phyloP scores from a whole-genome alignment of 495 filamentous ascomycete genomes.

The Daldinia childiae region DNA sequence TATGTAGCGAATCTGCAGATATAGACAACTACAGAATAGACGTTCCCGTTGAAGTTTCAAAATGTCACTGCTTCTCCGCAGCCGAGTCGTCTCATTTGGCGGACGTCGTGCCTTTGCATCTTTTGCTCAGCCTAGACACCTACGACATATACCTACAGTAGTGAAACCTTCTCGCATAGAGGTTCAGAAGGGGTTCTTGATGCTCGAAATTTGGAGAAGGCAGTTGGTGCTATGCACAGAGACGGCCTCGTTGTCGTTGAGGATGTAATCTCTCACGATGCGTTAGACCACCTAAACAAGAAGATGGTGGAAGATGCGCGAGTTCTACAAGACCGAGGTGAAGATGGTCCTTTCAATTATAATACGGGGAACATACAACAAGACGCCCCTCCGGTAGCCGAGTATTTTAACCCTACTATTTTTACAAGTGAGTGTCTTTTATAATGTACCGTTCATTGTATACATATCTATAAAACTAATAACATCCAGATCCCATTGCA shows the following conservation, averaged over 20 bases:
- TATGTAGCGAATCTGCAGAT: too few species aligned
- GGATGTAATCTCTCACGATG: conserved; percentile 54
- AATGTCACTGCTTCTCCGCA: conserved; percentile 20
- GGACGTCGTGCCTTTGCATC: conserved; percentile 30
- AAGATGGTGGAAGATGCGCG: conserved; percentile 63
- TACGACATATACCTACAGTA: conserved; percentile 21
- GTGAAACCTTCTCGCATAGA: conserved; percentile 23
- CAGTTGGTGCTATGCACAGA: conserved; percentile 57
- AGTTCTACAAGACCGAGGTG: conserved; percentile 52
- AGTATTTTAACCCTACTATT: conserved; percentile 55
- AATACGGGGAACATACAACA: conserved; percentile 66
- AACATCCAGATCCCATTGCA: conserved; percentile 55
- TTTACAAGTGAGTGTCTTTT: conserved; percentile 49
- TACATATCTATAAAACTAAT: conserved; percentile 3
- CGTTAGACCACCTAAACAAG: conserved; percentile 59
- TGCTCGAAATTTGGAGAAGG: conserved; percentile 59
- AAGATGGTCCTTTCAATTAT: conserved; percentile 61
- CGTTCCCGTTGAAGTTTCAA: neutral
- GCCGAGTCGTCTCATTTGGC: conserved; percentile 1
- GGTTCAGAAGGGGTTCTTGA: conserved; percentile 18
- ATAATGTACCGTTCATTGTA: neutral
- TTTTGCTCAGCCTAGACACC: conserved; percentile 3
- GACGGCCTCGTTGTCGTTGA: conserved; percentile 70
- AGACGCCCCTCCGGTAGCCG: conserved; percentile 55
- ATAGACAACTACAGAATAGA: neutral